Evolutionary conservation across 129 eudicot genomes (phyloP), one percentile per base, ranked within the genome.

Genomic region (Chrysanthemum lavandulifolium): DNA sequence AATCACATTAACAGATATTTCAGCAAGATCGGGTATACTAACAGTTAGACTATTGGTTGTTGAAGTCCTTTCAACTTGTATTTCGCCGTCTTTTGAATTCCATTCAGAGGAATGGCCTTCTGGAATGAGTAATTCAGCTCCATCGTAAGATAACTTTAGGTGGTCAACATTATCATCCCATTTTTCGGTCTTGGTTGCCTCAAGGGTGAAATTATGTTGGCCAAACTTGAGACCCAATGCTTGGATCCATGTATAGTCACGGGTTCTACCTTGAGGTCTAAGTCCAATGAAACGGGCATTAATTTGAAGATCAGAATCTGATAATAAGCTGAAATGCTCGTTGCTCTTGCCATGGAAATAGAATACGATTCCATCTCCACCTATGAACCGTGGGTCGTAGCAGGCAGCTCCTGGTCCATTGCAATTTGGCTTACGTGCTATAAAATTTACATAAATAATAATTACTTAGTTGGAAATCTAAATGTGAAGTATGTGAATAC

Each of bases 221-320:
- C 76, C 70, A 64, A 77, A 86, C 74, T 66, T 81, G 77, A 86
- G 61, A 51, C 87, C 87, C 51, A 86, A 70, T 61, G 85, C 90
- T 77, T 86, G 87, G 78, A 86, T 82, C 90, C 90, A 86, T 40
- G 90, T 86, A 59, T 68, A 86, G 64, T 86, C 87, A 2, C 90
- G 84, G 1, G 83, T 73, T 72, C 90, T 75, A 8, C 90, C 90
- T 70, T 78, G 49, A 1, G 90, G 87, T 66, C 85, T 66, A 55
- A 73, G 81, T 48, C 90, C 90, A 16, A 82, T 86, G 73, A 86
- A 86, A 16, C 79, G 87, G 0, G 90, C 87, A 31, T 86, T 86
- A 47, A 86, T 86, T 80, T 82, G 90, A 60, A 86, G 69, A 64
- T 80, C 64, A 49, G 75, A 29, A 69, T 86, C 90, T 3, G 90